Evolutionary conservation across 2,329 filamentous ascomycete species (phyloP).

Genomic region (Talaromyces amestolkiae): DNA sequence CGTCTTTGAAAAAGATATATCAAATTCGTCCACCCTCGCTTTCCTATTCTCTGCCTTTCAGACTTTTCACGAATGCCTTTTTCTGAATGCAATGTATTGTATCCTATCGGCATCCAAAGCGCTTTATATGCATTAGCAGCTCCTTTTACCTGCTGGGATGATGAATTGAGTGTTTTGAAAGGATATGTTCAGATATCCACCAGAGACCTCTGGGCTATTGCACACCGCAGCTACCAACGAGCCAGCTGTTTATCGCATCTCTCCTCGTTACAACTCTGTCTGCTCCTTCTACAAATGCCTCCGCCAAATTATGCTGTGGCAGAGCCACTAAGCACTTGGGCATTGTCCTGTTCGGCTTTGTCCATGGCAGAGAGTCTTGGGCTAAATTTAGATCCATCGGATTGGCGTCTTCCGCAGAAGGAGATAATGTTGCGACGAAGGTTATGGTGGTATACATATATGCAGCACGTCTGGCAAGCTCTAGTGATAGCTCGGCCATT

Average conservation of each 20-base stretch:
- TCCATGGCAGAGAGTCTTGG: slow-evolving; percentile 6
- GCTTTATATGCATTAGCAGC: slow-evolving; percentile 1
- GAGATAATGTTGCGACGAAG: slow-evolving; percentile 6
- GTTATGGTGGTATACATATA: slow-evolving; percentile 11
- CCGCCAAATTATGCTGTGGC: slow-evolving; percentile 7
- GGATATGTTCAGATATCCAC: slow-evolving; percentile 2
- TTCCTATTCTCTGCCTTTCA: slow-evolving; percentile 3
- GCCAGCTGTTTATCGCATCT: not conserved
- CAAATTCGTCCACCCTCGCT: slow-evolving; percentile 9
- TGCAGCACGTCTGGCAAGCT: slow-evolving; percentile 6
- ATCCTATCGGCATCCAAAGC: slow-evolving; percentile 7
- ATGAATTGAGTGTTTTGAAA: slow-evolving; percentile 4
- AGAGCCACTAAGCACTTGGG: slow-evolving; percentile 1
- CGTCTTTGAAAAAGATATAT: not conserved
- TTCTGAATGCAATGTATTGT: not conserved
- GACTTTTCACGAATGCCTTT: slow-evolving; percentile 1
- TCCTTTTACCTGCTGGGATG: slow-evolving; percentile 1
- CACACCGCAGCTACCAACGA: slow-evolving; percentile 4
- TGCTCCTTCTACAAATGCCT: slow-evolving; percentile 1
- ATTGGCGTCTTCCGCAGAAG: slow-evolving; percentile 7
- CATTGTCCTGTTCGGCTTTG: slow-evolving; percentile 3
- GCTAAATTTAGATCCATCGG: slow-evolving; percentile 2
- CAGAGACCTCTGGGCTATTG: not conserved
- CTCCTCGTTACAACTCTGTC: slow-evolving; percentile 3
- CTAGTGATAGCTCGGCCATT: not conserved